These are phyloP conservation scores for Chaetomium sp. DNA, from an alignment of 2,329 filamentous ascomycete species.

Conservation along the genomic window DNA sequence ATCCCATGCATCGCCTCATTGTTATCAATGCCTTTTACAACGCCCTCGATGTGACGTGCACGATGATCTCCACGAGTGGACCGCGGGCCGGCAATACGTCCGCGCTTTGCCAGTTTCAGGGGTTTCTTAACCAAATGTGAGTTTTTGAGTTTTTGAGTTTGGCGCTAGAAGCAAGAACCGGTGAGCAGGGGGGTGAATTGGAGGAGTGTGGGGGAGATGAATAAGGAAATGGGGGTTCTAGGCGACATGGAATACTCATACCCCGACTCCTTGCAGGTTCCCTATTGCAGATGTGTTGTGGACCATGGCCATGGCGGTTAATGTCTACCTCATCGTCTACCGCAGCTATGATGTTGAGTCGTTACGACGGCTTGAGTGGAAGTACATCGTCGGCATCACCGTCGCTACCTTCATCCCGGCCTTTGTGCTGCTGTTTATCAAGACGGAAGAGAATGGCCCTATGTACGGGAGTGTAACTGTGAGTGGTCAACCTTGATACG, in stretches of 20 bases:
- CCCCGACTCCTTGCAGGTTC: slow-evolving; percentile 25
- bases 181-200: background rate
- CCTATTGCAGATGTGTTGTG: slow-evolving; percentile 33
- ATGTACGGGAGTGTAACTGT: slow-evolving; percentile 33
- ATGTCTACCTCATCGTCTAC: slow-evolving; percentile 33
- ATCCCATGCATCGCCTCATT: slow-evolving; percentile 34
- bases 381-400: slow-evolving; percentile 28
- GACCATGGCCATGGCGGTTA: slow-evolving; percentile 32
- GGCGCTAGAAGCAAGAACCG: background rate
- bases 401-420: slow-evolving; percentile 30
- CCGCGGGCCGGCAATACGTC: slow-evolving; percentile 29
- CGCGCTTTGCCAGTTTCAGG: slow-evolving; percentile 32
- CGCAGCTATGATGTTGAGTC: slow-evolving; percentile 29
- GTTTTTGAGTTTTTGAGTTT: background rate
- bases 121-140: slow-evolving; percentile 33
- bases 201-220: no score
- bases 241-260: background rate
- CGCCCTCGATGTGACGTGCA: slow-evolving; percentile 32
- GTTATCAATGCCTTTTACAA: slow-evolving; percentile 35
- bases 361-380: slow-evolving; percentile 29
- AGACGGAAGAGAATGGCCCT: slow-evolving; percentile 26
- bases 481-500: slow-evolving; percentile 4
- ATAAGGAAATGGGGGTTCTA: background rate
- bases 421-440: slow-evolving; percentile 30
- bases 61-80: slow-evolving; percentile 34